Evolutionary conservation across 2,329 filamentous ascomycete genomes (phyloP).

Genomic region (Pestalotiopsis sp.): DNA sequence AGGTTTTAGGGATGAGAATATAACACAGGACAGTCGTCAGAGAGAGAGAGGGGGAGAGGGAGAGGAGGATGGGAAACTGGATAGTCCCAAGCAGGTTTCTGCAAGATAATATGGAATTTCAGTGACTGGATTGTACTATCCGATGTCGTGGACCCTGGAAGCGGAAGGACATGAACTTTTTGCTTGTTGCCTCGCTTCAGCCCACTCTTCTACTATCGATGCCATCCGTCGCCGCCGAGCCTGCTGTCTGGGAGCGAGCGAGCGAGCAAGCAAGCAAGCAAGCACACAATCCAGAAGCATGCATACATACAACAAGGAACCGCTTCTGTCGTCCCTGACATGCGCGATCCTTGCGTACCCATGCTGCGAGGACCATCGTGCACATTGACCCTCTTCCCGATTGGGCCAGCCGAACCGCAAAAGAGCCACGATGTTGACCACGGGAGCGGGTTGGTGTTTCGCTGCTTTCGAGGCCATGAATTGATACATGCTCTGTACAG

Average conservation of each 20-base stretch:
- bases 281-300: background rate
- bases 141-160: conserved; percentile 6
- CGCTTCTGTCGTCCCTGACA: background rate
- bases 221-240: background rate
- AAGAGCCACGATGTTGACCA: background rate
- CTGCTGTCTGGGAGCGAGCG: background rate
- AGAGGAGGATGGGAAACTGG: conserved; percentile 1
- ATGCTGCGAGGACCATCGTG: background rate
- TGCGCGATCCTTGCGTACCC: background rate
- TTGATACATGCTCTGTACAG: background rate
- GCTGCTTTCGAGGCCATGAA: background rate
- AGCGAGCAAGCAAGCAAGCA: background rate
- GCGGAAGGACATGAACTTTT: background rate
- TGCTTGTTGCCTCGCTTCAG: background rate
- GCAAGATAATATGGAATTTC: conserved; percentile 4
- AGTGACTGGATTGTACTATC: conserved; percentile 8
- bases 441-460: background rate
- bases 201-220: background rate
- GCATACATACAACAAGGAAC: background rate
- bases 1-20: background rate
- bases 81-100: conserved; percentile 5
- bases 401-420: background rate
- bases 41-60: background rate
- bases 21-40: background rate
- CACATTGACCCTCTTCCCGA: background rate